A percentile compares a stretch with the other conserved stretches of the same genome.
These are phyloP conservation scores for Anethum foeniculum DNA, from an alignment of 140 eudicot genomes.

Conservation along the genomic window DNA sequence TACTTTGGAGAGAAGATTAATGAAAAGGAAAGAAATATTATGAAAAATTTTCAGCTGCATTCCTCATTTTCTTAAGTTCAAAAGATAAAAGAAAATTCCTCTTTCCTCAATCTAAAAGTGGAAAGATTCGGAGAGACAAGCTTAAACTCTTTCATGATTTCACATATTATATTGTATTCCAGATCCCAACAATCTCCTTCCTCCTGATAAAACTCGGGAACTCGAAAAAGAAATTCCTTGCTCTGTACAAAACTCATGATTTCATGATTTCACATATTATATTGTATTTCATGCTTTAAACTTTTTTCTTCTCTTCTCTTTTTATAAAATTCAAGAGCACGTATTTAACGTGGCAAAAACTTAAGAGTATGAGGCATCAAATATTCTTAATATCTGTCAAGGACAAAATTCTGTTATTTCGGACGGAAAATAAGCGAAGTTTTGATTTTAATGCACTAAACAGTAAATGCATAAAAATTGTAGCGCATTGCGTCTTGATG, in stretches of 20 bases:
- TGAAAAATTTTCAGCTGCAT: background rate
- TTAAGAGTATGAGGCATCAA: background rate
- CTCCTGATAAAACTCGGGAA: background rate
- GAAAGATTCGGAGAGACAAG: background rate
- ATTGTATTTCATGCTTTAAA: too few relatives aligned
- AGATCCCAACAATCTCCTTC: background rate
- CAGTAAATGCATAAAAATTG: background rate
- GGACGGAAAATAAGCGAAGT: background rate
- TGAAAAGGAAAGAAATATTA: background rate
- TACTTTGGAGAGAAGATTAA: background rate
- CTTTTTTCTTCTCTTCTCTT: background rate
- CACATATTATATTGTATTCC: background rate
- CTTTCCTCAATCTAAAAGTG: background rate
- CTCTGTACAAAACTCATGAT: background rate
- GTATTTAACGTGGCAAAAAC: background rate
- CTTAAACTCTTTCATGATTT: background rate
- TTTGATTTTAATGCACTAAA: background rate
- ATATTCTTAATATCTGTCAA: background rate
- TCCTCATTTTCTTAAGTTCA: background rate
- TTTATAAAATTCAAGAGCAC: background rate
- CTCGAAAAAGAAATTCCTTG: background rate
- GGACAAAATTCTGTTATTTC: background rate
- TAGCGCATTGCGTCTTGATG: slow-evolving; percentile 4
- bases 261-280: too few relatives aligned
- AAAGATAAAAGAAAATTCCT: background rate